Conservation (phyloP, 176 grass and related monocot species). For the Elaeis guineensis region DNA sequence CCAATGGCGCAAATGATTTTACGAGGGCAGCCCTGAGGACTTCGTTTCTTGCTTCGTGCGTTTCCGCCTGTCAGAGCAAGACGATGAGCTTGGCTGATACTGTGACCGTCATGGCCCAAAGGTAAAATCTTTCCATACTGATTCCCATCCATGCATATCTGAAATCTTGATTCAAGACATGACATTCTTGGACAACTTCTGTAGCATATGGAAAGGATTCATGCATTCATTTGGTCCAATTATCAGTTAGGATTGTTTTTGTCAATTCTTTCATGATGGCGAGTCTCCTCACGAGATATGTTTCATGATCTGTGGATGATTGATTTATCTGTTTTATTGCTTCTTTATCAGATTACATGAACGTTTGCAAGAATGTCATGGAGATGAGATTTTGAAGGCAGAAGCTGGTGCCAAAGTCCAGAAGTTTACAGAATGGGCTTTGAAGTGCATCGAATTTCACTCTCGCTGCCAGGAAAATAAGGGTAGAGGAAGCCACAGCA, state of each 20-base stretch:
- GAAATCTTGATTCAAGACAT: not conserved
- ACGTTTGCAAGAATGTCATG: slow-evolving; percentile 84
- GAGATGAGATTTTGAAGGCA: slow-evolving; percentile 82
- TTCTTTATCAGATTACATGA: slow-evolving; percentile 56
- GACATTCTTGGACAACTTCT: not conserved
- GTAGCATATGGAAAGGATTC: not conserved
- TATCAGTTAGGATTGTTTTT: too few species aligned
- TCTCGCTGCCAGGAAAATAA: slow-evolving; percentile 41
- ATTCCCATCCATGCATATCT: too few species aligned
- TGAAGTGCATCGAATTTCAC: slow-evolving; percentile 76
- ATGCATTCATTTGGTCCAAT: not conserved
- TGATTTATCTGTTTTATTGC: slow-evolving; percentile 7
- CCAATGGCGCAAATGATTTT: slow-evolving; percentile 69
- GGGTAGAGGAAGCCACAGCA: slow-evolving; percentile 50
- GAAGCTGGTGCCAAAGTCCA: slow-evolving; percentile 85
- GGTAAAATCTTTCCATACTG: slow-evolving; percentile 36
- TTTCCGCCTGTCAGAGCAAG: slow-evolving; percentile 69
- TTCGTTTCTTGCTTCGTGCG: slow-evolving; percentile 84
- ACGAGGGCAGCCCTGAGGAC: slow-evolving; percentile 75
- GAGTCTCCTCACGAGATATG: too few species aligned
- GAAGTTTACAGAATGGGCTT: slow-evolving; percentile 95
- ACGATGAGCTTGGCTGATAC: slow-evolving; percentile 66
- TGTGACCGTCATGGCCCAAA: slow-evolving; percentile 85
- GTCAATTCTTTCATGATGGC: too few species aligned
- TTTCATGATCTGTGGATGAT: not conserved